These are phyloP conservation scores for Pyrenochaeta sp. DNA, from an alignment of 2,329 filamentous ascomycete species.

Conservation along the genomic window DNA sequence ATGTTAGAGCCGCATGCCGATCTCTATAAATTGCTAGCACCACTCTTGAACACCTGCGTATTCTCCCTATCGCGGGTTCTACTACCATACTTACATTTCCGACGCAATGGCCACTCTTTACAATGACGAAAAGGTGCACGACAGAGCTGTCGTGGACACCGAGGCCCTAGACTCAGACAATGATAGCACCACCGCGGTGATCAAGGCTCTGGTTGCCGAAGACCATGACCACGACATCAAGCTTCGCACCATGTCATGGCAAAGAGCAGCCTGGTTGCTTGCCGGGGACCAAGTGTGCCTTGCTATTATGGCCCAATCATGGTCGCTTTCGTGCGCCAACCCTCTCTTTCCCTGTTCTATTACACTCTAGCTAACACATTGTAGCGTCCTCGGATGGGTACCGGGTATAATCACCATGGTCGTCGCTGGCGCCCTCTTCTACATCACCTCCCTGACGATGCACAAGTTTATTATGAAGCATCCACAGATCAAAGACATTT, in stretches of 20 bases:
- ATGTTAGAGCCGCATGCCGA: neutral
- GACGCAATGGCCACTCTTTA: neutral
- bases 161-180: constrained; percentile 20
- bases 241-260: constrained; percentile 57
- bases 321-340: constrained; percentile 74
- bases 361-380: constrained; percentile 3
- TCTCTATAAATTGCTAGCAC: neutral
- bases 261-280: constrained; percentile 81
- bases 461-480: constrained; percentile 84
- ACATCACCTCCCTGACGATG: constrained; percentile 76
- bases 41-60: neutral
- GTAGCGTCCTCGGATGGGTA: constrained; percentile 76
- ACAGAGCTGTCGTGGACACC: constrained; percentile 16
- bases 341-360: neutral
- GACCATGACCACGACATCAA: constrained; percentile 61
- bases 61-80: neutral
- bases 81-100: neutral
- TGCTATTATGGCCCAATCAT: constrained; percentile 92
- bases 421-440: constrained; percentile 78
- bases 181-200: constrained; percentile 17
- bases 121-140: constrained; percentile 6
- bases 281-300: constrained; percentile 96
- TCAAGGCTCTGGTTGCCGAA: constrained; percentile 28
- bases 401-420: constrained; percentile 85
- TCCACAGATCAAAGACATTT: constrained; percentile 88